A percentile compares a stretch with the other conserved stretches of the same genome.
Conservation (phyloP, 495 filamentous ascomycete genomes). For the Penicillium cosmopolitanum region DNA sequence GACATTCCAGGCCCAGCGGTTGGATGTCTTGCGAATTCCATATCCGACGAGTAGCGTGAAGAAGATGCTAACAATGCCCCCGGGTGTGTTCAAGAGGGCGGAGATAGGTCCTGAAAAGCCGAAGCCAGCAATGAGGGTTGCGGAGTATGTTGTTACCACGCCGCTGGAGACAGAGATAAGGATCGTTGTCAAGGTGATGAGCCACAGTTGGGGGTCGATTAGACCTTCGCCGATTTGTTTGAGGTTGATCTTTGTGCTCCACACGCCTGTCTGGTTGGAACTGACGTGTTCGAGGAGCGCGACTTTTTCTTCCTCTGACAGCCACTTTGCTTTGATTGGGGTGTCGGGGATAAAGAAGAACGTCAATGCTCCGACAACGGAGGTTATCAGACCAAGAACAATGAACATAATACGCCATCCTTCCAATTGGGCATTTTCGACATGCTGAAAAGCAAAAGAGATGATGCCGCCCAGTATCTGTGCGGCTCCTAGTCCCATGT, state of each 20-base stretch:
- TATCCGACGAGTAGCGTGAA: conserved; percentile 58
- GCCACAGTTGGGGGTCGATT: conserved; percentile 40
- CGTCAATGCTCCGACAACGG: conserved; percentile 52
- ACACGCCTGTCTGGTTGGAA: conserved; percentile 62
- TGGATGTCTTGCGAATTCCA: conserved; percentile 43
- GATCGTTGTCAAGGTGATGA: conserved; percentile 41
- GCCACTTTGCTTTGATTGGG: conserved; percentile 58
- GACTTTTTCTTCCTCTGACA: conserved; percentile 57
- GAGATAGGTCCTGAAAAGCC: conserved; percentile 55
- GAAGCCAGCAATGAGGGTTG: conserved; percentile 60
- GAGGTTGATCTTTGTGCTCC: conserved; percentile 45
- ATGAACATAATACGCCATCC: conserved; percentile 71
- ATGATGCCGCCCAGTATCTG: conserved; percentile 65
- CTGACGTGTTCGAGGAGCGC: conserved; percentile 43
- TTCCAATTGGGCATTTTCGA: conserved; percentile 35
- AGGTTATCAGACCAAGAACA: conserved; percentile 61
- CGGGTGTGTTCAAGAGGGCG: conserved; percentile 67
- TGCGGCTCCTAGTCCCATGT: conserved; percentile 61
- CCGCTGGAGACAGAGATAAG: conserved; percentile 59
- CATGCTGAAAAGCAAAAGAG: conserved; percentile 56
- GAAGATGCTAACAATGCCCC: conserved; percentile 60
- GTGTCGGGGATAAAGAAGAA: conserved; percentile 62
- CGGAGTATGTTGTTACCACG: conserved; percentile 64
- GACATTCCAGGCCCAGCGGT: conserved; percentile 56
- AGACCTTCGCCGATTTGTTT: conserved; percentile 39